Conservation (phyloP, 306 rosid species). For the Vigna hirtella region DNA sequence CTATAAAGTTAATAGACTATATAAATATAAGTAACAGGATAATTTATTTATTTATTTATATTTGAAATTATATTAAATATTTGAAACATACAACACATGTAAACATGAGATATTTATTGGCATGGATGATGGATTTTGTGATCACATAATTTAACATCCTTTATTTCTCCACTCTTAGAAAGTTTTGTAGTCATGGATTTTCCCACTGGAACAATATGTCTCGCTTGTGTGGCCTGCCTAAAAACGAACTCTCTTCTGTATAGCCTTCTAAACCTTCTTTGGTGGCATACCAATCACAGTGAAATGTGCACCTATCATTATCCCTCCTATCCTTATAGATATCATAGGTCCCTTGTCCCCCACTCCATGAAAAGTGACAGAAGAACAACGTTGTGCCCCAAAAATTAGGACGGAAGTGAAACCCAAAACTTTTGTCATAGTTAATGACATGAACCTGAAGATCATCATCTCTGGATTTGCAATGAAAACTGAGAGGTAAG, state of each 20-base stretch:
- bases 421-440: background rate
- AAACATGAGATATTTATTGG: too few species aligned
- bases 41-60: too few species aligned
- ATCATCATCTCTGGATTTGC: slow-evolving; percentile 33
- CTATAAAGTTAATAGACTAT: too few species aligned
- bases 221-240: too few species aligned
- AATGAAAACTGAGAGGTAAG: background rate
- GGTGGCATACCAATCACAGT: slow-evolving; percentile 28
- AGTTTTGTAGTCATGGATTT: background rate
- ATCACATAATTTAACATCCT: too few species aligned
- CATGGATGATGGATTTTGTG: too few species aligned
- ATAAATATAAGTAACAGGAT: too few species aligned
- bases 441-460: background rate
- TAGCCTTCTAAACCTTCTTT: slow-evolving; percentile 29
- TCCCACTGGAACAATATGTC: background rate
- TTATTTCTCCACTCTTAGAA: too few species aligned
- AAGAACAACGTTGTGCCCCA: slow-evolving; percentile 18
- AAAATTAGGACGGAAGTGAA: background rate
- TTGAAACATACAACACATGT: too few species aligned
- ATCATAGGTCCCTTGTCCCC: background rate
- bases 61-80: too few species aligned
- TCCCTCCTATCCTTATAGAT: background rate
- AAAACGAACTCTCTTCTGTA: background rate
- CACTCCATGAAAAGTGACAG: slow-evolving; percentile 14
- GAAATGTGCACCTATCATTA: background rate